These are phyloP conservation scores for Cymodocea nodosa DNA, from an alignment of 116 monocot genomes.

Conservation along the genomic window DNA sequence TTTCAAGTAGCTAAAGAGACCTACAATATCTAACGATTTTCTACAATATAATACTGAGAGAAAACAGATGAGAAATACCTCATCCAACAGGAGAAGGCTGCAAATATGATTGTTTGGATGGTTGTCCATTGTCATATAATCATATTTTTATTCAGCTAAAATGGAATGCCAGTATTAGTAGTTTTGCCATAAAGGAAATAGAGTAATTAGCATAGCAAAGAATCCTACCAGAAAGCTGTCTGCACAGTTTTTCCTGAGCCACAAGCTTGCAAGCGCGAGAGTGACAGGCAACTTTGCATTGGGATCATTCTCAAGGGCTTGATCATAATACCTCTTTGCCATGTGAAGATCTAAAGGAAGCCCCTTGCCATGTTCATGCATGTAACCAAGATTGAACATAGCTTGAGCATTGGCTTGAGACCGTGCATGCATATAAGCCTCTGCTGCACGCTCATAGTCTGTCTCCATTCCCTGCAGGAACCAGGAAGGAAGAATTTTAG, in stretches of 20 bases:
- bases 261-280: slow-evolving; percentile 73
- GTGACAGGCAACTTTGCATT: slow-evolving; percentile 74
- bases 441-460: slow-evolving; percentile 88
- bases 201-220: slow-evolving; percentile 2
- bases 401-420: slow-evolving; percentile 89
- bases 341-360: slow-evolving; percentile 87
- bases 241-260: slow-evolving; percentile 73
- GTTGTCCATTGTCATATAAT: no score
- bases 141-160: no score
- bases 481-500: not conserved
- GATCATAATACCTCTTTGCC: slow-evolving; percentile 93
- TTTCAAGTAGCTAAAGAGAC: no score
- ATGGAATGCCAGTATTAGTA: no score
- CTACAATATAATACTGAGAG: no score
- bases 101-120: no score
- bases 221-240: slow-evolving; percentile 55
- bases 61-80: no score
- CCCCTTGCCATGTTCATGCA: slow-evolving; percentile 91
- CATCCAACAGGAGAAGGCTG: no score
- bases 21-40: no score
- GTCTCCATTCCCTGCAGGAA: slow-evolving; percentile 67
- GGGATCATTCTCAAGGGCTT: slow-evolving; percentile 63
- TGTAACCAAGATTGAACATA: slow-evolving; percentile 94
- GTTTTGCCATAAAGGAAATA: not conserved
- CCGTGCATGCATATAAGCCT: slow-evolving; percentile 86